phyloP scores from a whole-genome alignment of 352 stramenopile species.

The Phytophthora nicotianae region DNA sequence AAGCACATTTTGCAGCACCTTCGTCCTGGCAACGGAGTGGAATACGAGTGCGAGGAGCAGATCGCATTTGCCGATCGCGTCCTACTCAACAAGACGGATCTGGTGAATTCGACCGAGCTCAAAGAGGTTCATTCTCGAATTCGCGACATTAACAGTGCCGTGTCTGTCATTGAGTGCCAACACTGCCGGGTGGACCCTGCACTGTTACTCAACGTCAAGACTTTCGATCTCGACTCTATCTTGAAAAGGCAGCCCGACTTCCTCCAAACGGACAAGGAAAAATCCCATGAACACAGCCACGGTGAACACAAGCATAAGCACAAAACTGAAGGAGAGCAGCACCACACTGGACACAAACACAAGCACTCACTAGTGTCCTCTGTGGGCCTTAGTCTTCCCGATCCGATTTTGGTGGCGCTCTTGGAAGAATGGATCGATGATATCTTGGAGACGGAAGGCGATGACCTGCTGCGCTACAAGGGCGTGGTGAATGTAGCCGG shows the following conservation, averaged over 20 bases:
- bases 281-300: slow-evolving; percentile 15
- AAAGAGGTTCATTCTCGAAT: slow-evolving; percentile 39
- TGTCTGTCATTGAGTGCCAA: slow-evolving; percentile 54
- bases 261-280: slow-evolving; percentile 37
- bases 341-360: slow-evolving; percentile 42
- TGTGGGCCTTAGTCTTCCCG: slow-evolving; percentile 40
- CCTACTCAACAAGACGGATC: slow-evolving; percentile 97
- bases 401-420: slow-evolving; percentile 86
- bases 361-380: slow-evolving; percentile 49
- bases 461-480: slow-evolving; percentile 95
- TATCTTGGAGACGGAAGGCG: slow-evolving; percentile 88
- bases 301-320: slow-evolving; percentile 9
- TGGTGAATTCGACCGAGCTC: slow-evolving; percentile 87
- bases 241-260: slow-evolving; percentile 60
- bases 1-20: slow-evolving; percentile 91
- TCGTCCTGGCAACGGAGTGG: slow-evolving; percentile 51
- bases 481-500: slow-evolving; percentile 93
- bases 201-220: slow-evolving; percentile 51
- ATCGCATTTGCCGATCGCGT: slow-evolving; percentile 97
- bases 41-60: slow-evolving; percentile 93
- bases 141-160: slow-evolving; percentile 54
- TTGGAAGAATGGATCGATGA: slow-evolving; percentile 97
- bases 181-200: slow-evolving; percentile 51
- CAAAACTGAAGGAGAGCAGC: slow-evolving; percentile 15
- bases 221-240: slow-evolving; percentile 54